A percentile compares a stretch with the other conserved stretches of the same genome.
Conservation (phyloP, 805 yeast species). For the Candida corydali region DNA sequence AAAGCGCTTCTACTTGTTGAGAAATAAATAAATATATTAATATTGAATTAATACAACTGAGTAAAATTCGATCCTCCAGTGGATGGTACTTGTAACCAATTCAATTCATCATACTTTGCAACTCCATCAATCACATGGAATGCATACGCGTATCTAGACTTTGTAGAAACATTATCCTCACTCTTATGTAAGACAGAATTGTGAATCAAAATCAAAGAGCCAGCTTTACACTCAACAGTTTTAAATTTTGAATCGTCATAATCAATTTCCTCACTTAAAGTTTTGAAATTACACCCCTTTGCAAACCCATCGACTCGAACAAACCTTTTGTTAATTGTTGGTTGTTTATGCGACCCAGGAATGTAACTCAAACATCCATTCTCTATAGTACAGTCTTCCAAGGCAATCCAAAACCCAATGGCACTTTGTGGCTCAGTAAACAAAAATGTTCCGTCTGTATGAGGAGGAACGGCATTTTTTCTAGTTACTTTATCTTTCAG, state of each 20-base stretch:
- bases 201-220: slow-evolving; percentile 66
- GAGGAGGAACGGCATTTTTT: slow-evolving; percentile 66
- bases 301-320: slow-evolving; percentile 47
- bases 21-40: neutral
- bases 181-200: slow-evolving; percentile 71
- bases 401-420: slow-evolving; percentile 77
- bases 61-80: slow-evolving; percentile 61
- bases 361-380: slow-evolving; percentile 52
- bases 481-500: slow-evolving; percentile 13
- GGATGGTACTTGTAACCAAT: slow-evolving; percentile 79
- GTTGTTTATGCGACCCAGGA: slow-evolving; percentile 1
- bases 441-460: slow-evolving; percentile 70
- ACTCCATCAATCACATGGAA: slow-evolving; percentile 75
- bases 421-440: slow-evolving; percentile 70
- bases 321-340: slow-evolving; percentile 47
- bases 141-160: slow-evolving; percentile 71
- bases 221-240: slow-evolving; percentile 62
- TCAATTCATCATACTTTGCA: slow-evolving; percentile 54
- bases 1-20: slow-evolving; percentile 20
- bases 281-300: slow-evolving; percentile 53
- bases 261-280: slow-evolving; percentile 17
- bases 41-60: slow-evolving; percentile 29
- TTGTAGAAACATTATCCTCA: slow-evolving; percentile 49
- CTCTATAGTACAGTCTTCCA: slow-evolving; percentile 81
- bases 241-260: slow-evolving; percentile 37